Conservation (phyloP, 495 filamentous ascomycete genomes). For the Cudoniella acicularis region DNA sequence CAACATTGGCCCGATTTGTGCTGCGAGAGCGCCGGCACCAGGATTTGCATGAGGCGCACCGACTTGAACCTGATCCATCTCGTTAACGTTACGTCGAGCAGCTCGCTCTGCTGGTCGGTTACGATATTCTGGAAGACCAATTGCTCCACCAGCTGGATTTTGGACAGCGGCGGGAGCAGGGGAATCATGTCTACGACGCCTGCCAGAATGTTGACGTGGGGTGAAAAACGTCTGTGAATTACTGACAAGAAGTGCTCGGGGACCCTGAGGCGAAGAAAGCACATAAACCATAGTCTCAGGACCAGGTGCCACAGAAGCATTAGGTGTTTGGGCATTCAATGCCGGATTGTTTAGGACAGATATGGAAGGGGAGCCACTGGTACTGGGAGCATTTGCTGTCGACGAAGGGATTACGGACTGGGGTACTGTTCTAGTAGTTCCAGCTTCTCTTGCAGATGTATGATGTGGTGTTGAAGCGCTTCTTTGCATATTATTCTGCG, state of each 20-base stretch:
- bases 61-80: constrained; percentile 1
- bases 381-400: constrained; percentile 37
- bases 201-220: constrained; percentile 24
- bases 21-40: constrained; percentile 31
- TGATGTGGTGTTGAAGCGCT: constrained; percentile 41
- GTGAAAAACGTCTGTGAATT: constrained; percentile 43
- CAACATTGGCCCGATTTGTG: constrained; percentile 53
- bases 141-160: not conserved
- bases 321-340: not conserved
- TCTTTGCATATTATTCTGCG: constrained; percentile 44
- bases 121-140: constrained; percentile 17
- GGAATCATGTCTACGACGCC: constrained; percentile 12
- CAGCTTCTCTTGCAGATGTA: constrained; percentile 10
- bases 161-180: not conserved
- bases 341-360: constrained; percentile 3
- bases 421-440: not conserved
- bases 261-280: constrained; percentile 56
- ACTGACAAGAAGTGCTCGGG: constrained; percentile 54
- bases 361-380: constrained; percentile 10
- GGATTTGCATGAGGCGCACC: constrained; percentile 23
- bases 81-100: constrained; percentile 23
- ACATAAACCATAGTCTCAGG: constrained; percentile 52
- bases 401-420: constrained; percentile 1
- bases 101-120: constrained; percentile 15
- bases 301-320: not conserved